phyloP scores from a whole-genome alignment of 352 stramenopile species.

The Lagenidium giganteum region DNA sequence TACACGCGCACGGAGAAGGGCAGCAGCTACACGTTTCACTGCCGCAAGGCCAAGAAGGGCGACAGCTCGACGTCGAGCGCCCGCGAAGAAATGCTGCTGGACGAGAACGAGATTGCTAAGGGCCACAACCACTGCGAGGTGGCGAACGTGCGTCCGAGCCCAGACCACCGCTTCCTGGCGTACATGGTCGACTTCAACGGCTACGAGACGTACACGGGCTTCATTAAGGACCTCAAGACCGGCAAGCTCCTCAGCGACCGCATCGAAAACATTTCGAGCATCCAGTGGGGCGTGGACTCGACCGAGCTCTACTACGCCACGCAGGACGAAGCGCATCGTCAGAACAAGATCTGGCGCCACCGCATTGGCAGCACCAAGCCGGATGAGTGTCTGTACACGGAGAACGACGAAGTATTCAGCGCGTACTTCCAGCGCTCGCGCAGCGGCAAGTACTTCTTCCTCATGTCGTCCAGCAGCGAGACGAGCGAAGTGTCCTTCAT shows the following conservation, averaged over 20 bases:
- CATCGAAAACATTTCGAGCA: constrained; percentile 82
- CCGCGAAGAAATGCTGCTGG: constrained; percentile 89
- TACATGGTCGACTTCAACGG: constrained; percentile 94
- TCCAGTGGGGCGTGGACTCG: constrained; percentile 89
- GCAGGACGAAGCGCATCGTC: constrained; percentile 88
- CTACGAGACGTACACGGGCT: constrained; percentile 92
- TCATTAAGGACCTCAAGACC: constrained; percentile 83
- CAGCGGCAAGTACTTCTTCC: constrained; percentile 91
- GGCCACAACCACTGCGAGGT: constrained; percentile 84
- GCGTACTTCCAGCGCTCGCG: constrained; percentile 89
- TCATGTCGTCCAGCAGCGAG: constrained; percentile 86
- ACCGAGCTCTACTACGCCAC: constrained; percentile 93
- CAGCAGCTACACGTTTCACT: constrained; percentile 76
- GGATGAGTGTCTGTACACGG: constrained; percentile 92
- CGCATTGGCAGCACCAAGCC: constrained; percentile 60
- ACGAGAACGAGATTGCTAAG: constrained; percentile 91
- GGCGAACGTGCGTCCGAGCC: constrained; percentile 69
- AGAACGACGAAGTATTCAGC: constrained; percentile 93
- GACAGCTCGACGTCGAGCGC: constrained; percentile 34
- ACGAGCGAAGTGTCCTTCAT: constrained; percentile 88
- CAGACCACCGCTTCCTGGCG: constrained; percentile 88
- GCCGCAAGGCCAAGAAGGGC: constrained; percentile 56
- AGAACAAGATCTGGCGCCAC: constrained; percentile 93
- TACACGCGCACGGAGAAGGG: constrained; percentile 87
- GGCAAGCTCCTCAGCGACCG: constrained; percentile 62